phyloP scores from a whole-genome alignment of 2,329 filamentous ascomycete genomes.

The Colletotrichum simmondsii region DNA sequence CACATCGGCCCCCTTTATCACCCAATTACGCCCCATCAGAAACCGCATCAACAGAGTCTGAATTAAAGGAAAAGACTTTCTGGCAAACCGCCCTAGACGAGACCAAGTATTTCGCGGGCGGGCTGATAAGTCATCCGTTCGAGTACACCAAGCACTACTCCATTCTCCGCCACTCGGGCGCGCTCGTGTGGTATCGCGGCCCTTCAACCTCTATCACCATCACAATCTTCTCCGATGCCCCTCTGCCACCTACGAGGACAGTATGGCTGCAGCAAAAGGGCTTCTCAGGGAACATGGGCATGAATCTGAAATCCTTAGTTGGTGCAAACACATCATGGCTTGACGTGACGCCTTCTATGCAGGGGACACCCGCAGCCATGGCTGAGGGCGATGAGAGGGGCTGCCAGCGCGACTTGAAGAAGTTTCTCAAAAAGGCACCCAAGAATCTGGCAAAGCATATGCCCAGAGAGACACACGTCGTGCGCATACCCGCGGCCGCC shows the following conservation, averaged over 20 bases:
- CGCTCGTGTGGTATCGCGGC: conserved; percentile 74
- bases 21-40: conserved; percentile 9
- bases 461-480: conserved; percentile 70
- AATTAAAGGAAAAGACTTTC: conserved; percentile 35
- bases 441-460: conserved; percentile 58
- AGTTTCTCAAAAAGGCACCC: conserved; percentile 68
- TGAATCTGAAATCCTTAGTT: conserved; percentile 72
- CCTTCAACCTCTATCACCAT: conserved; percentile 71
- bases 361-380: conserved; percentile 59
- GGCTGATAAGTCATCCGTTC: conserved; percentile 70
- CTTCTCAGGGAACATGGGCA: conserved; percentile 75
- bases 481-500: conserved; percentile 72
- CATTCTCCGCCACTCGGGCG: conserved; percentile 73
- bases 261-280: conserved; percentile 77
- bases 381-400: conserved; percentile 69
- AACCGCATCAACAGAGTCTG: neutral
- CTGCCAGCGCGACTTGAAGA: conserved; percentile 74
- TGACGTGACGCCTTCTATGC: conserved; percentile 71
- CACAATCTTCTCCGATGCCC: conserved; percentile 70
- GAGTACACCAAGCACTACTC: conserved; percentile 75
- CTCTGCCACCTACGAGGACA: conserved; percentile 66
- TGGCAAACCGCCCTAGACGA: conserved; percentile 66
- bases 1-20: neutral
- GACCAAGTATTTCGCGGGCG: conserved; percentile 73
- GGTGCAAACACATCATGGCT: conserved; percentile 71